These are phyloP conservation scores for Oligophagozyma castellii DNA, from an alignment of 1,139 yeast genomes.

Conservation along the genomic window DNA sequence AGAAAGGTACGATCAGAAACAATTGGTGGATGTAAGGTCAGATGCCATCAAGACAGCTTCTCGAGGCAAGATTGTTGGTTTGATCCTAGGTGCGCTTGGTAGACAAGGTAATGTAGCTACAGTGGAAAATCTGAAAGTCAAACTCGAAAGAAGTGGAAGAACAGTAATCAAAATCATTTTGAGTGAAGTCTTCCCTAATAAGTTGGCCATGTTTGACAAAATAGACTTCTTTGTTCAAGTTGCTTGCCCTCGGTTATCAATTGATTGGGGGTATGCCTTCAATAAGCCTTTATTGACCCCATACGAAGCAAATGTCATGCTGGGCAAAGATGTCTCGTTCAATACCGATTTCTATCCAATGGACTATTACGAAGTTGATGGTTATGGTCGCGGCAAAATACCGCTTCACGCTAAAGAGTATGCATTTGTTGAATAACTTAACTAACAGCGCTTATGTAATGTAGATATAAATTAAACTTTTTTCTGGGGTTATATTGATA, in stretches of 20 bases:
- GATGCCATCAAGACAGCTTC: constrained; percentile 55
- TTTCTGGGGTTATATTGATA: no score
- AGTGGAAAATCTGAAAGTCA: constrained; percentile 45
- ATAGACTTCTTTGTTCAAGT: constrained; percentile 94
- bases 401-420: constrained; percentile 42
- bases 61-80: constrained; percentile 57
- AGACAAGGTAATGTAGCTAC: constrained; percentile 88
- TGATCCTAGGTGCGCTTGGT: constrained; percentile 90
- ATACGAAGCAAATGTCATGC: constrained; percentile 87
- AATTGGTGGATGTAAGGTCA: constrained; percentile 59
- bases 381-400: constrained; percentile 79
- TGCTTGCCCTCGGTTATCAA: constrained; percentile 91
- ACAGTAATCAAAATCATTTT: constrained; percentile 70
- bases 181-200: constrained; percentile 88
- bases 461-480: no score
- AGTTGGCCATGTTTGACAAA: constrained; percentile 85
- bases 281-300: constrained; percentile 87
- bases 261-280: constrained; percentile 99
- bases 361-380: constrained; percentile 87
- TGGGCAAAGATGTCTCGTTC: constrained; percentile 63
- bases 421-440: no score
- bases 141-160: constrained; percentile 40
- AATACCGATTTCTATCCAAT: constrained; percentile 63
- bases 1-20: constrained; percentile 78
- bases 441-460: no score